phyloP scores from a whole-genome alignment of 768 basidiomycete species.

The Boletellus ananas region DNA sequence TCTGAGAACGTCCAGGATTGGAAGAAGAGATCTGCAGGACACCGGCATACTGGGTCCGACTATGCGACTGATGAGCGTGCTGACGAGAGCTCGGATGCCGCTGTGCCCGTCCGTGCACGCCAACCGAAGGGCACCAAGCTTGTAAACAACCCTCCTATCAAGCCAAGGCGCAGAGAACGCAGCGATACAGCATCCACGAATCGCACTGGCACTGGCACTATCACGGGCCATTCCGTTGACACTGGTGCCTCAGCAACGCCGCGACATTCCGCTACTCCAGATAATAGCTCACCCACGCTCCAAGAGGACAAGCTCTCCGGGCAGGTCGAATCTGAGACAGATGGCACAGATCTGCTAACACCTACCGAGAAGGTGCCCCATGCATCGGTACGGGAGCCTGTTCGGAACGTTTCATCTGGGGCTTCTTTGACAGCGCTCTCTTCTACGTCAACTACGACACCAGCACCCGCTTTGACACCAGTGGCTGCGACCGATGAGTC shows the following conservation, averaged over 20 bases:
- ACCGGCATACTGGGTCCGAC: constrained; percentile 23
- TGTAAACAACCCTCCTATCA: constrained; percentile 27
- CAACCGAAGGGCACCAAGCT: constrained; percentile 36
- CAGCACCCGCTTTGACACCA: constrained; percentile 36
- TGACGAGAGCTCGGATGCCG: constrained; percentile 50
- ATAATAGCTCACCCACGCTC: constrained; percentile 25
- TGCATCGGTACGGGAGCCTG: constrained; percentile 8
- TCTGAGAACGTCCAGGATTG: constrained; percentile 45
- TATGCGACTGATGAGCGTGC: constrained; percentile 48
- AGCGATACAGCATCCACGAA: constrained; percentile 66
- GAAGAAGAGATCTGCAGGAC: constrained; percentile 28
- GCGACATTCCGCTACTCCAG: constrained; percentile 24
- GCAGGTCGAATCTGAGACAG: constrained; percentile 39
- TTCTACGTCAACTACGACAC: constrained; percentile 23
- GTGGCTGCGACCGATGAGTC: constrained; percentile 62
- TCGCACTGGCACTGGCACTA: constrained; percentile 39
- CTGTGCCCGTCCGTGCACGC: constrained; percentile 39
- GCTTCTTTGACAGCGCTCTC: constrained; percentile 27
- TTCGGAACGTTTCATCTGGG: constrained; percentile 35
- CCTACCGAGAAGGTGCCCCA: constrained; percentile 31
- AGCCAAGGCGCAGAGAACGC: constrained; percentile 45
- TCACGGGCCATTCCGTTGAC: constrained; percentile 24
- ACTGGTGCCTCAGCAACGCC: constrained; percentile 26
- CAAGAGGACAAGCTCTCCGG: constrained; percentile 35
- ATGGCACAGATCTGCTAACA: constrained; percentile 17